Conservation (phyloP, 2,329 filamentous ascomycete genomes). For the Monosporascus ibericus region DNA sequence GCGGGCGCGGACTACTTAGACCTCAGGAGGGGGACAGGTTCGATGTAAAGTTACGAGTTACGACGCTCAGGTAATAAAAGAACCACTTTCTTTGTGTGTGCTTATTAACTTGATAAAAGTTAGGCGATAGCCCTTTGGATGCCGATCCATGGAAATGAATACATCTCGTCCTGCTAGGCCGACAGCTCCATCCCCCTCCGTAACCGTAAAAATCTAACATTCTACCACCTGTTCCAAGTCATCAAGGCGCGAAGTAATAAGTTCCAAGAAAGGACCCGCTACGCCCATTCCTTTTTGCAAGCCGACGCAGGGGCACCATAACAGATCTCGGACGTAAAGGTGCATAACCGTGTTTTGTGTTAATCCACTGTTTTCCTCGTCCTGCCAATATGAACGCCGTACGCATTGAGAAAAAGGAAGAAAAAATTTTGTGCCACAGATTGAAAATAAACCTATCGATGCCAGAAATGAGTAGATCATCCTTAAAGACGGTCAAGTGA, state of each 20-base stretch:
- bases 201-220: too few relatives aligned
- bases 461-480: not conserved
- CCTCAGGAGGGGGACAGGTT: not conserved
- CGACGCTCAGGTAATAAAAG: conserved; percentile 1
- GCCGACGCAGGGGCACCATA: not conserved
- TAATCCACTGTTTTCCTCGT: not conserved
- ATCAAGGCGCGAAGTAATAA: not conserved
- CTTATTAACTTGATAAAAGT: not conserved
- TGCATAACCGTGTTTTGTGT: not conserved
- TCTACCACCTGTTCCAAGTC: too few relatives aligned
- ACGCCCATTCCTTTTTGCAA: not conserved
- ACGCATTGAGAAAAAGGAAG: not conserved
- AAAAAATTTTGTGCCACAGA: not conserved
- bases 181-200: not conserved
- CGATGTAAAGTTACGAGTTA: not conserved
- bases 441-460: too few relatives aligned
- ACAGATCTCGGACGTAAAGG: not conserved
- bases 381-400: not conserved
- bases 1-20: too few relatives aligned
- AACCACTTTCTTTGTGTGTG: not conserved
- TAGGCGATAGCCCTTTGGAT: not conserved
- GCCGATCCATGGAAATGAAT: too few relatives aligned
- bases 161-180: too few relatives aligned
- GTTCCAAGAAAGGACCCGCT: not conserved
- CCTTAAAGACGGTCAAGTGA: not conserved